Percentiles rank a stretch among this genome's conserved stretches.
Evolutionary conservation across 2,329 filamentous ascomycete species (phyloP).

Genomic region (Incumbomyces lentus): DNA sequence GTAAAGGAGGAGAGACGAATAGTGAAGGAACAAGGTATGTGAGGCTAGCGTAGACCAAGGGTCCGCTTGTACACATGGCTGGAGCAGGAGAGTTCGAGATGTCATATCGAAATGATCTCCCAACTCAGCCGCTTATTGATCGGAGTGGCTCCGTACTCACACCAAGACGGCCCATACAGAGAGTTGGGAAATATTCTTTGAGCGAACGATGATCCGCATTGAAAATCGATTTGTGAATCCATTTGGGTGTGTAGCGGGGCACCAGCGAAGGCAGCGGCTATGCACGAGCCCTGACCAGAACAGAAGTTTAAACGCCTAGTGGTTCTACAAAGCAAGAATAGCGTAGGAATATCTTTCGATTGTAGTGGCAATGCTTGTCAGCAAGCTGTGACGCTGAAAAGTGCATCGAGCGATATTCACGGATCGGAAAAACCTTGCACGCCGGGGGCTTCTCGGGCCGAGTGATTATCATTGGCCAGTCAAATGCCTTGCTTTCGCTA

Average conservation of each 20-base stretch:
- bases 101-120: background rate
- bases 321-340: no score
- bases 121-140: background rate
- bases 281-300: no score
- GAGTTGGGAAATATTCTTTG: no score
- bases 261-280: no score
- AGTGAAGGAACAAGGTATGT: background rate
- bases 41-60: conserved; percentile 1
- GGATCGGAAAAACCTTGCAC: conserved; percentile 16
- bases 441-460: conserved; percentile 10
- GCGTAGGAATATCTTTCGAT: no score
- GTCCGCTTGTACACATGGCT: background rate
- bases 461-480: conserved; percentile 3
- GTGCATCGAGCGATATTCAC: background rate
- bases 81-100: background rate
- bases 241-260: no score
- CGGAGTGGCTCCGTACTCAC: background rate
- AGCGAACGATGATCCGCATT: no score
- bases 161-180: no score
- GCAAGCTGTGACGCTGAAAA: background rate
- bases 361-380: no score
- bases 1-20: background rate
- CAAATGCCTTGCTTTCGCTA: conserved; percentile 3
- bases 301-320: no score
- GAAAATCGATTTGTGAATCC: no score